Base-by-base conservation (phyloP, 257 asterid genomes). In the Striga asiatica region DNA sequence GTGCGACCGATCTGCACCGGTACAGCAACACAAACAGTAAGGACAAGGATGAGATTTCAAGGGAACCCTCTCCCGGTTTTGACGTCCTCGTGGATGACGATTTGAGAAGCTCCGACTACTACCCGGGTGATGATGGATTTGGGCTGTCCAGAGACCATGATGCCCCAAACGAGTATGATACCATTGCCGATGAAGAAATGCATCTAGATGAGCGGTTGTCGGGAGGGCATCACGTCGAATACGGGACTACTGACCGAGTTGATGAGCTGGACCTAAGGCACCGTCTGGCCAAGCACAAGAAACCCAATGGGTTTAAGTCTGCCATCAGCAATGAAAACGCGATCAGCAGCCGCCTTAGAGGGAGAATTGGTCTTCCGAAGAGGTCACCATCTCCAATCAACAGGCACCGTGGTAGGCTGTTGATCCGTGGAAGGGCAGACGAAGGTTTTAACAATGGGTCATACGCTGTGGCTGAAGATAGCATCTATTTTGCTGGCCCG, bases 41-140 rank as follows among this genome's bases (percentile, higher is more conserved):
- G 74, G 83, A 76, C 12, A 65, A 67, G 13, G 87, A 71, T 8
- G 94, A 82, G 67, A 63, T 76, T 58, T 88, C 97, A 12, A 82
- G 94, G 76, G 97, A 88, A 61, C 89, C 85, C 47, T 88, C 97
- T 37, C 97, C 97, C 59, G 97, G 94, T 48, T 85, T 88, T 59
- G 97, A 88, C 74, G 95, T 88, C 69, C 92, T 88, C 18, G 97
- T 88, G 23, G 94, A 82, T 62, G 85, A 82, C 50, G 94, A 85
- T 41, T 79, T 69, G 12, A 74, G 89, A 57, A 94, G 79, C 66
- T 70, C 94, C 39, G 87, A 75, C 50, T 85, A 76, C 72, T 88
- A 80, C 65, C 77, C 77, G 8, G 72, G 66, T 43, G 91, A 88
- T 61, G 97, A 81, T 71, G 76, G 73, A 60, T n/a, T n/a, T n/a